A percentile compares a stretch with the other conserved stretches of the same genome.
Conservation (phyloP, 345 rosid genomes). For the Lumnitzera racemosa region DNA sequence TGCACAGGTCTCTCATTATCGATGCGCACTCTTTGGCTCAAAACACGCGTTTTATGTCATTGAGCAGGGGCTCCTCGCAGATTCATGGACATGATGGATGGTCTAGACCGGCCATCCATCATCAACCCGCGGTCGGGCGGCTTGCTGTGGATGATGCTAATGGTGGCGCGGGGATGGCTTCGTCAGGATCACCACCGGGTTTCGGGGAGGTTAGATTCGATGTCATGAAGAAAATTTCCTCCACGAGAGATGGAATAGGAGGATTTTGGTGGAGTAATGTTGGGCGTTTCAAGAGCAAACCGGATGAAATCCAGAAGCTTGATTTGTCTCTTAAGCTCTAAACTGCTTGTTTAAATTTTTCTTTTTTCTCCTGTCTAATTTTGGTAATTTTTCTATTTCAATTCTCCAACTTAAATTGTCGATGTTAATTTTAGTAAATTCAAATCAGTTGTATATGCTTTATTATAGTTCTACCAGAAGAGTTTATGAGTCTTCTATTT, state of each 20-base stretch:
- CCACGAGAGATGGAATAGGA: slow-evolving; percentile 16
- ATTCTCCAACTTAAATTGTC: no score
- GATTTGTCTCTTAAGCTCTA: slow-evolving; percentile 93
- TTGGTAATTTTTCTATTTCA: no score
- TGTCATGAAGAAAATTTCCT: slow-evolving; percentile 26
- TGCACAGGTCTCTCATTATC: slow-evolving; percentile 50
- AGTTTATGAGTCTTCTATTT: no score
- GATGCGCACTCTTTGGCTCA: slow-evolving; percentile 65
- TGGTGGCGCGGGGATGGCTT: slow-evolving; percentile 2
- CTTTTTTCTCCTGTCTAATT: no score
- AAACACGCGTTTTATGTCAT: slow-evolving; percentile 27
- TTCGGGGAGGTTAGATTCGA: slow-evolving; percentile 29
- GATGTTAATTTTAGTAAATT: no score
- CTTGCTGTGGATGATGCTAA: slow-evolving; percentile 20
- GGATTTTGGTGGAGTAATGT: slow-evolving; percentile 37
- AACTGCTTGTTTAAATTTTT: neutral
- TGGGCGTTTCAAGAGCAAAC: slow-evolving; percentile 39
- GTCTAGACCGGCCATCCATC: slow-evolving; percentile 33
- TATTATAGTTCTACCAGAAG: no score
- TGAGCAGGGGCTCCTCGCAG: slow-evolving; percentile 10
- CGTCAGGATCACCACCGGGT: slow-evolving; percentile 18
- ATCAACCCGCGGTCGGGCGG: slow-evolving; percentile 36
- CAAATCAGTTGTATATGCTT: no score
- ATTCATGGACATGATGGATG: slow-evolving; percentile 30
- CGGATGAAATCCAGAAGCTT: slow-evolving; percentile 61